Conservation (phyloP, 2,329 filamentous ascomycete genomes). For the Colletotrichum sp. region DNA sequence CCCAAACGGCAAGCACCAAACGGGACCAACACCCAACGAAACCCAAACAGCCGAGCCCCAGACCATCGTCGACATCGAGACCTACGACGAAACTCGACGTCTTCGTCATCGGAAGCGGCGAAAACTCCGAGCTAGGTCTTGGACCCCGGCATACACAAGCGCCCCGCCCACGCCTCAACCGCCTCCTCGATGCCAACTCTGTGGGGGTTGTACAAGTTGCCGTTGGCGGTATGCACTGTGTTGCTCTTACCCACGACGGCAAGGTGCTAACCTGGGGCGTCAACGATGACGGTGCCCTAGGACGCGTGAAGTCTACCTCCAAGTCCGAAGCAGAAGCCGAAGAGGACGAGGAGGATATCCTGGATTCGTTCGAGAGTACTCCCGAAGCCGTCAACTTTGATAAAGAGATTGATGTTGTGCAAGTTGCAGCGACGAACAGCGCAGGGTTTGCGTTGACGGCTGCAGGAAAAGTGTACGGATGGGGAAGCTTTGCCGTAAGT, state of each 20-base stretch:
- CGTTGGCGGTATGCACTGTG: conserved; percentile 67
- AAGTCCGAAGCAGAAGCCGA: conserved; percentile 35
- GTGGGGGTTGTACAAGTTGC: conserved; percentile 67
- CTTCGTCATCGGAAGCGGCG: conserved; percentile 18
- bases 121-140: conserved; percentile 14
- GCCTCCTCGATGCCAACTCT: conserved; percentile 53
- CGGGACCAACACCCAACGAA: background rate
- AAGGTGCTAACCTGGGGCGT: conserved; percentile 71
- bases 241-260: conserved; percentile 67
- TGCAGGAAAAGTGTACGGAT: conserved; percentile 67
- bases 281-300: conserved; percentile 69
- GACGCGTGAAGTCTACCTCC: conserved; percentile 50
- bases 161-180: conserved; percentile 48
- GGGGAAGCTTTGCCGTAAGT: conserved; percentile 66
- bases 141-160: background rate
- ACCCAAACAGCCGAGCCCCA: background rate
- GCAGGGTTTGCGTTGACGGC: conserved; percentile 67
- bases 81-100: background rate
- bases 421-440: conserved; percentile 67
- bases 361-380: conserved; percentile 50
- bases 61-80: background rate
- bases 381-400: conserved; percentile 57
- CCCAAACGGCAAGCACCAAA: background rate
- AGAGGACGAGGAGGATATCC: conserved; percentile 41
- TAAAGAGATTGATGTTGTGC: conserved; percentile 57